Evolutionary conservation across 257 asterid species (phyloP).

Genomic region (Solanum clarkiae): DNA sequence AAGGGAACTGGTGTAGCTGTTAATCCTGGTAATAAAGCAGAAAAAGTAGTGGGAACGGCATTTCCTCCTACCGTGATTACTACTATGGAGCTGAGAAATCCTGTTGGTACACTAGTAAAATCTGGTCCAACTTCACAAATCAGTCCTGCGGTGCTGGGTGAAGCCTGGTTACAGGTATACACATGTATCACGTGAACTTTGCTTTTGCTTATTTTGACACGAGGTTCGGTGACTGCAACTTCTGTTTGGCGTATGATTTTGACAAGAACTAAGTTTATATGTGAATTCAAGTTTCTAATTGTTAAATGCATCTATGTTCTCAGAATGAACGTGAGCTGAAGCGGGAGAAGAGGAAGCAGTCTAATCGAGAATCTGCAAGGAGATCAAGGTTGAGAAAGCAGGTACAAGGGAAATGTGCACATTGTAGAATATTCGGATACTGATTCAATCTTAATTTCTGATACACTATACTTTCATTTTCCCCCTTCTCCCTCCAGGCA

Average conservation of each 20-base stretch:
- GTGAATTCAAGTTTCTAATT: neutral
- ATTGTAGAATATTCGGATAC: neutral
- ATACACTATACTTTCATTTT: neutral
- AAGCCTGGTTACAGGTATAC: conserved; percentile 56
- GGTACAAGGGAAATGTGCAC: conserved; percentile 17
- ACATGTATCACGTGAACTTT: neutral
- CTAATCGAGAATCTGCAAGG: conserved; percentile 95
- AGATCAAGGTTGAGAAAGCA: conserved; percentile 94
- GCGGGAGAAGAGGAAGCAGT: conserved; percentile 88
- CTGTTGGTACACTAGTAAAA: conserved; percentile 22
- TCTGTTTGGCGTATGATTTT: neutral
- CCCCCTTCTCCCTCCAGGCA: conserved; percentile 30
- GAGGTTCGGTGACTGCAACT: neutral
- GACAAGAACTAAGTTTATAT: neutral
- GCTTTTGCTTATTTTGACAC: neutral
- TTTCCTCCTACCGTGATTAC: conserved; percentile 21
- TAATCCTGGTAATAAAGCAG: conserved; percentile 18
- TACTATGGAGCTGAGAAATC: conserved; percentile 31
- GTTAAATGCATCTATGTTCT: neutral
- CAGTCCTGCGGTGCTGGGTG: conserved; percentile 21
- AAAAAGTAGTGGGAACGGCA: conserved; percentile 10
- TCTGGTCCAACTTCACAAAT: conserved; percentile 28
- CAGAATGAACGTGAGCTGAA: conserved; percentile 81
- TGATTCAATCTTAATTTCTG: neutral
- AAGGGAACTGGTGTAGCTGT: conserved; percentile 15